Base-by-base conservation (phyloP, 148 eudicot species). In the Vaccinium macrocarpon region DNA sequence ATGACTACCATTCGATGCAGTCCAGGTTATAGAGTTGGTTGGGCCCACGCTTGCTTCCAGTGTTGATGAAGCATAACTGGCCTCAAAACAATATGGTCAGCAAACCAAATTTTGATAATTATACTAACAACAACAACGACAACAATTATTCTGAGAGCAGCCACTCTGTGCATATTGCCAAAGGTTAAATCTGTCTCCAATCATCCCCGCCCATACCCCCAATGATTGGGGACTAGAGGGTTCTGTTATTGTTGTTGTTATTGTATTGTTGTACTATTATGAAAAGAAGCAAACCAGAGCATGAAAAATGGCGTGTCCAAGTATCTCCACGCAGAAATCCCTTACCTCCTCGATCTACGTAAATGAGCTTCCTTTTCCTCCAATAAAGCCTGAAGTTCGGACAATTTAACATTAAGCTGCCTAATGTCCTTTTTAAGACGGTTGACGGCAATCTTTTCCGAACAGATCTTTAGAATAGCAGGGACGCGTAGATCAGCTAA, bases 391-490 rank as follows among this genome's bases (percentile, higher is more conserved):
- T 95, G 98, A 84, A 92, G 92, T 83, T 93, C 90, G 25, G 98
- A 90, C 84, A 96, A 59, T 85, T 90, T 91, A 66, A 88, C 81
- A 91, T 89, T 94, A 71, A 94, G 96, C 87, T 94, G 97, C 86
- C 91, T 92, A 52, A 94, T 87, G 85, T 96, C 97, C 74, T 82
- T 89, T 89, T 91, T 91, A 53, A 96, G 95, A 89, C 84, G 92
- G 81, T 86, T 91, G 85, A 94, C 85, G 49, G 92, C 89, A 76
- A 92, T 88, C 85, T 88, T 96, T 89, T 96, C 98, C 29, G 94
- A 92, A 86, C 96, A 91, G 83, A 92, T 96, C 94, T 92, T 96
- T 90, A 96, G 84, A 83, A 96, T 87, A 70, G 95, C 92, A 90
- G 99, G 99, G 89, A 90, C 89, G 83, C 98, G 98, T 96, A 82